Evolutionary conservation across 345 rosid species (phyloP).

Genomic region (Tarenaya hassleriana): DNA sequence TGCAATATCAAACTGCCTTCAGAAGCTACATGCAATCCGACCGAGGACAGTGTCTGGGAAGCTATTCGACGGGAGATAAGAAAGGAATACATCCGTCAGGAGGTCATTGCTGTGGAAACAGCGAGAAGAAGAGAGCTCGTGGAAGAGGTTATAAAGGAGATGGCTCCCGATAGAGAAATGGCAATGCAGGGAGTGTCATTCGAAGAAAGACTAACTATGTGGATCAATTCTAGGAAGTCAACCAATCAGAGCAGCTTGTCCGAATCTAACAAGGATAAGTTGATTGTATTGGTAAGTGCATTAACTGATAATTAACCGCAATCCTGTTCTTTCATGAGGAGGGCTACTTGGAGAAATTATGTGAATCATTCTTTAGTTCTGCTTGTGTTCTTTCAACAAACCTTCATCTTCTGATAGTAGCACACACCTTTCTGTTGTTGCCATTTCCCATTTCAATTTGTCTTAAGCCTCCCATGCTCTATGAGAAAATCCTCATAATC

Average conservation of each 20-base stretch:
- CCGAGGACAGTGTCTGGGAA: slow-evolving; percentile 9
- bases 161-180: slow-evolving; percentile 40
- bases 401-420: too few relatives aligned
- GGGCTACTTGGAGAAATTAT: too few relatives aligned
- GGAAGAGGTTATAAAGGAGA: slow-evolving; percentile 42
- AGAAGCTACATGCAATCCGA: too few relatives aligned
- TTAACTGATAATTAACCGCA: too few relatives aligned
- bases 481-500: too few relatives aligned
- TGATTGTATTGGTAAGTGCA: slow-evolving; percentile 39
- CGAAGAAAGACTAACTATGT: slow-evolving; percentile 25
- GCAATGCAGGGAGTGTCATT: slow-evolving; percentile 17
- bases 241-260: slow-evolving; percentile 3
- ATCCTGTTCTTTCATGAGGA: too few relatives aligned
- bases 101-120: slow-evolving; percentile 33
- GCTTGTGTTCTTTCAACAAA: too few relatives aligned
- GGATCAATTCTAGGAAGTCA: slow-evolving; percentile 20
- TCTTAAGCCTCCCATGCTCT: too few relatives aligned
- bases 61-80: slow-evolving; percentile 30
- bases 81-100: slow-evolving; percentile 38
- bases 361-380: too few relatives aligned
- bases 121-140: slow-evolving; percentile 30
- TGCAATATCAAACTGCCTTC: slow-evolving; percentile 4
- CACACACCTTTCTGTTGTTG: too few relatives aligned
- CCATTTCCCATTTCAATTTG: too few relatives aligned
- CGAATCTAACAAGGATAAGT: slow-evolving; percentile 29